Conservation (phyloP, 306 rosid species). For the Pyrus communis region DNA sequence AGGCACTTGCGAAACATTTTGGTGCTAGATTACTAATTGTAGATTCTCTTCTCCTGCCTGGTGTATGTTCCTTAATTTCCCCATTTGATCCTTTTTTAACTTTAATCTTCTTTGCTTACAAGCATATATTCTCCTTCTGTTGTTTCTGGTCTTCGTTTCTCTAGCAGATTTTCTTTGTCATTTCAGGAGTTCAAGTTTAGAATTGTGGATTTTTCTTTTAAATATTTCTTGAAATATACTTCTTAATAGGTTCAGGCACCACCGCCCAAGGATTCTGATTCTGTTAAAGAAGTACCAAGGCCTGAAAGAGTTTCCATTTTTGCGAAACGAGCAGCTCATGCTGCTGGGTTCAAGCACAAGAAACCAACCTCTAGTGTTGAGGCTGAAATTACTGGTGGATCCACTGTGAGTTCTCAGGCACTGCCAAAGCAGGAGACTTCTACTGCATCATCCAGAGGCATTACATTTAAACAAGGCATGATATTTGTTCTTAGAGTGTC, state of each 20-base stretch:
- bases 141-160: not conserved
- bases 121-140: not conserved
- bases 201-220: not conserved
- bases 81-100: not conserved
- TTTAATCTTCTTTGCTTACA: not conserved
- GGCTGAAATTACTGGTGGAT: slow-evolving; percentile 83
- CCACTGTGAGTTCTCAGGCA: slow-evolving; percentile 64
- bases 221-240: not conserved
- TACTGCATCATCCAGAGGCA: slow-evolving; percentile 72
- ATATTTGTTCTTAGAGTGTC: not conserved
- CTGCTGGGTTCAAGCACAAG: slow-evolving; percentile 45
- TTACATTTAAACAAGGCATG: slow-evolving; percentile 59
- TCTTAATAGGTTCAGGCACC: slow-evolving; percentile 46
- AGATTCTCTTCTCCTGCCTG: slow-evolving; percentile 75
- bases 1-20: slow-evolving; percentile 89
- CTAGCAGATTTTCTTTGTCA: not conserved
- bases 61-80: slow-evolving; percentile 52
- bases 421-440: slow-evolving; percentile 79
- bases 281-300: slow-evolving; percentile 54
- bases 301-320: slow-evolving; percentile 53
- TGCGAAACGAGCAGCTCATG: slow-evolving; percentile 49
- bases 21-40: slow-evolving; percentile 67
- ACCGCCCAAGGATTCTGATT: slow-evolving; percentile 45
- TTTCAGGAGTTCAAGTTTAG: not conserved
- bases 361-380: slow-evolving; percentile 86